Evolutionary conservation across 2,329 filamentous ascomycete genomes (phyloP).

Genomic region (Zasmidium citrigriseum): DNA sequence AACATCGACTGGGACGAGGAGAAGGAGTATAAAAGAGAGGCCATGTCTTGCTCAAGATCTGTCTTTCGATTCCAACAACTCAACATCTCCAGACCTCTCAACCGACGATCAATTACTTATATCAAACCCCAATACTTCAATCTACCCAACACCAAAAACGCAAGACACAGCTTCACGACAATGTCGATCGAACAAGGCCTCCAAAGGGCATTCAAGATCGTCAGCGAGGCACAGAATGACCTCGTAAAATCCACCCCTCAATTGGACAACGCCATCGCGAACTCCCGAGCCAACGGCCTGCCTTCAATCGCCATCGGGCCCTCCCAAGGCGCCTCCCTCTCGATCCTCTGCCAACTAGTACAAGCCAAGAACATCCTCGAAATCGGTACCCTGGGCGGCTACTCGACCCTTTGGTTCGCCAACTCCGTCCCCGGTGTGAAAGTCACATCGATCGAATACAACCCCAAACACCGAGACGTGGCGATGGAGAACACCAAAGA

Average conservation of each 20-base stretch:
- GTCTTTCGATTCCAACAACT: no score
- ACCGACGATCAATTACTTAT: no score
- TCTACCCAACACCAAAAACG: background rate
- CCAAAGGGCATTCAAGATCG: background rate
- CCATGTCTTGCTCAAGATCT: no score
- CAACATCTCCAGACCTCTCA: no score
- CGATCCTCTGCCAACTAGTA: conserved; percentile 38
- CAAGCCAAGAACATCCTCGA: conserved; percentile 46
- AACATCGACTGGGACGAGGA: no score
- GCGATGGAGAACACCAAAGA: conserved; percentile 35
- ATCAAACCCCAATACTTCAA: background rate
- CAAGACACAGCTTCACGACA: background rate
- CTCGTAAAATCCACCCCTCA: conserved; percentile 1
- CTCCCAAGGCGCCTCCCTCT: conserved; percentile 40
- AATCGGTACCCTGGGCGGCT: conserved; percentile 58
- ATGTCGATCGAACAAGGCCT: conserved; percentile 3
- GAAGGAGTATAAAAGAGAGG: no score
- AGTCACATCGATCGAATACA: conserved; percentile 55
- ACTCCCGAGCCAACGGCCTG: conserved; percentile 12
- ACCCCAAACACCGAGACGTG: conserved; percentile 48
- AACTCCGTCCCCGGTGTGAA: conserved; percentile 37
- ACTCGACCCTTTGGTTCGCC: conserved; percentile 57
- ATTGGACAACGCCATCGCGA: conserved; percentile 16
- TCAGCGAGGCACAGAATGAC: background rate
- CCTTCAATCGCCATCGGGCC: conserved; percentile 41